These are phyloP conservation scores for Penicillium fimorum DNA, from an alignment of 495 filamentous ascomycete genomes.

Conservation along the genomic window DNA sequence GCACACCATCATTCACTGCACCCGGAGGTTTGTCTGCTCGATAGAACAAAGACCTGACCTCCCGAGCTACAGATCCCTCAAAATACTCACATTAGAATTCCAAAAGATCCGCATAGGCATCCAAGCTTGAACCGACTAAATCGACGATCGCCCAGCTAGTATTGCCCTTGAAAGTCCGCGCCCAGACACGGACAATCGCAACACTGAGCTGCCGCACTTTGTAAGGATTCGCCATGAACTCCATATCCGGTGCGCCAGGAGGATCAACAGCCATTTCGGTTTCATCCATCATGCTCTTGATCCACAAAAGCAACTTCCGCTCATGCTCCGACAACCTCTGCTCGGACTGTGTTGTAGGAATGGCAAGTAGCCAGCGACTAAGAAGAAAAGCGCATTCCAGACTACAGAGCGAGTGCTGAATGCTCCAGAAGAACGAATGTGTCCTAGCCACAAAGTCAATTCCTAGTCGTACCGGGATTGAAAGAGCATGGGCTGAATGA, in stretches of 20 bases:
- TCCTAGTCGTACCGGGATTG: slow-evolving; percentile 53
- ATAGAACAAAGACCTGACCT: neutral
- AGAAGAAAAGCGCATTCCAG: slow-evolving; percentile 54
- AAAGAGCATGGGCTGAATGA: slow-evolving; percentile 54
- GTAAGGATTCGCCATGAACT: slow-evolving; percentile 46
- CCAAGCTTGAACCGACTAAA: slow-evolving; percentile 46
- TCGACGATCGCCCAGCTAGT: slow-evolving; percentile 56
- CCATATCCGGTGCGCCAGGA: slow-evolving; percentile 41
- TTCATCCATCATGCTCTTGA: slow-evolving; percentile 74
- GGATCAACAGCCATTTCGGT: slow-evolving; percentile 66
- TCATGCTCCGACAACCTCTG: slow-evolving; percentile 56
- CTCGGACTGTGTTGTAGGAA: slow-evolving; percentile 46
- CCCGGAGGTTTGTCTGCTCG: neutral
- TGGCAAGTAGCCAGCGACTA: slow-evolving; percentile 52
- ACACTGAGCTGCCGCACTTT: slow-evolving; percentile 50
- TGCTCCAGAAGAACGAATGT: slow-evolving; percentile 56
- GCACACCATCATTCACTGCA: neutral
- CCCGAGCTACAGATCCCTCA: neutral
- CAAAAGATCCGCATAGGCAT: slow-evolving; percentile 45
- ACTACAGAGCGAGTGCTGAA: slow-evolving; percentile 56
- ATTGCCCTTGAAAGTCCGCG: slow-evolving; percentile 53
- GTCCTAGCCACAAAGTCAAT: slow-evolving; percentile 53
- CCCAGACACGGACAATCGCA: slow-evolving; percentile 54
- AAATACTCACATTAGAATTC: slow-evolving; percentile 24
- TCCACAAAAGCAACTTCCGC: slow-evolving; percentile 60